Conservation (phyloP, 495 filamentous ascomycete species). For the Lindgomyces ingoldianus region DNA sequence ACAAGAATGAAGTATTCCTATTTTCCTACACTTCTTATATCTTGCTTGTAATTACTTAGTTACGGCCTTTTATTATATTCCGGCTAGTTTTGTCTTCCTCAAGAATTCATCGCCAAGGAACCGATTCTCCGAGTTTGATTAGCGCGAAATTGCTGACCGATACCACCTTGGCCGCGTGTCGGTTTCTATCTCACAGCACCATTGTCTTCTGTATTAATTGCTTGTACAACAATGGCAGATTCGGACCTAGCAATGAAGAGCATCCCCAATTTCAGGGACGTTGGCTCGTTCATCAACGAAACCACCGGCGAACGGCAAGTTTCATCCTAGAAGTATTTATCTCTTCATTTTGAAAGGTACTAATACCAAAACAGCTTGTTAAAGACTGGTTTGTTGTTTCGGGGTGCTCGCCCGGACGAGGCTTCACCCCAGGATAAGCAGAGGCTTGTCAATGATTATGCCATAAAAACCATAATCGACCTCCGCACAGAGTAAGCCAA, state of each 20-base stretch:
- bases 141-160: too few relatives aligned
- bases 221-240: conserved; percentile 32
- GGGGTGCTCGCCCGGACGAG: conserved; percentile 73
- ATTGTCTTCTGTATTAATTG: too few relatives aligned
- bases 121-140: too few relatives aligned
- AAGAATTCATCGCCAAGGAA: too few relatives aligned
- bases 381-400: conserved; percentile 69
- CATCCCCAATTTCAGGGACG: conserved; percentile 83
- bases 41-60: too few relatives aligned
- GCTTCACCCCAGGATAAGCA: conserved; percentile 65
- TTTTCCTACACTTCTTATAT: too few relatives aligned
- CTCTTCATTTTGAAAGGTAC: not conserved
- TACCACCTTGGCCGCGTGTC: too few relatives aligned
- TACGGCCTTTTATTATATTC: too few relatives aligned
- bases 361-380: conserved; percentile 52
- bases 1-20: too few relatives aligned
- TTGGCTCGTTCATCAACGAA: conserved; percentile 71
- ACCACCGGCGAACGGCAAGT: conserved; percentile 48
- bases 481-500: conserved; percentile 66
- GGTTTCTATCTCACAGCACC: too few relatives aligned
- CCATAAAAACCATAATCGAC: conserved; percentile 73
- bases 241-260: conserved; percentile 53
- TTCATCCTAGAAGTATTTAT: conserved; percentile 49
- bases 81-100: too few relatives aligned
- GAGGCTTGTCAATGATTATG: conserved; percentile 60